Base-by-base conservation (phyloP, 176 grass and related monocot genomes). In the Musa beccarii region DNA sequence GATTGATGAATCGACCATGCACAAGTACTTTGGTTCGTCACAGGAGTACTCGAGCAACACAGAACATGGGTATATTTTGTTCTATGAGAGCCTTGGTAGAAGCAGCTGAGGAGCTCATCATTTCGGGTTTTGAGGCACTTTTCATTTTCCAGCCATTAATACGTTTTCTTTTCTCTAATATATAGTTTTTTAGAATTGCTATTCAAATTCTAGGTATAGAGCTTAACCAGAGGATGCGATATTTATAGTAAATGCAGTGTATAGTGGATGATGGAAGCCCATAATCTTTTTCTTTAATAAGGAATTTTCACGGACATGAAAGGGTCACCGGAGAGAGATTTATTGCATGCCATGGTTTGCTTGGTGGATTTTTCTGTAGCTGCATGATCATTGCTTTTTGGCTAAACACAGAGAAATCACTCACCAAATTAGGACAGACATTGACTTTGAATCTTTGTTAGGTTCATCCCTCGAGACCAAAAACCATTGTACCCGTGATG, bases 21-120 rank as follows among this genome's bases (percentile, higher is more conserved):
- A 98, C 64, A 86, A 88, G 49, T 98, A 91, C 83, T 98, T 98
- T 76, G 94, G 94, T 19, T 91, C 86, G 19, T 76, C 90, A 52
- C 94, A 93, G 49, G 94, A 98, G 76, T 98, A 89, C 72, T 89
- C 90, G 53, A 86, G 86, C 78, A 93, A 98, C 85, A 98, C 90
- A 2, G 94, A 98, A 82, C 85, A 93, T 73, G 88, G 90, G 54
- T 98, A 98, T 51, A 98, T 98, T 76, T 82, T 98, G 59, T 98
- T 98, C 81, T 98, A 98, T 17, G 90, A 93, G 87, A 93, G 87
- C 78, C 66, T 85, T 10, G 79, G 84, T 68, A 74, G 72, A 76
- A 85, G 64, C 62, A 78, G 75, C 55, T 97, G 81, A 90, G 51
- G 53, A 34, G 4, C 29, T 50, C 54, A 26, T 11, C 11, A 4